Evolutionary conservation across 2,329 filamentous ascomycete species (phyloP), one percentile per base, ranked within the genome.

Genomic region (Aspergillus viridinutans): DNA sequence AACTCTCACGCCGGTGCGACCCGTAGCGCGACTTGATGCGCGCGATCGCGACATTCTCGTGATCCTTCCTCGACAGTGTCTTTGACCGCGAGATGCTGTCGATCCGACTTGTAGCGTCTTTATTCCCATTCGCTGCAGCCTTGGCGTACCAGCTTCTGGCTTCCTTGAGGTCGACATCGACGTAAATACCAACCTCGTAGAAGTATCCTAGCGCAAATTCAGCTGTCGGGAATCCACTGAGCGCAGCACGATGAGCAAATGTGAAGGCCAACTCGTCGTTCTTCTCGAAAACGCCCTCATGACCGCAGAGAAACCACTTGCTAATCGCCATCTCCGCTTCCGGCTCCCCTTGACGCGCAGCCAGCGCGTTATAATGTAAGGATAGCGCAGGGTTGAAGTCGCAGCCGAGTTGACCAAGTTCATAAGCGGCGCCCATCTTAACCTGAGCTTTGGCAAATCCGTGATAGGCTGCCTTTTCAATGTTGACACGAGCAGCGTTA

Each of bases 161-260:
- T 71, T 94, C 90, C 51, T 85, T 83, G 45, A 97, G 76, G 70
- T 93, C 90, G 62, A 90, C 89, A n/a, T 85, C 84, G 25, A 95
- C 89, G 69, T 92, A 87, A 70, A 99, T 96, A 64, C 94, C 94
- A 65, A 99, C 95, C 73, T 99, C 94, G 71, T 94, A 86, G 77
- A 97, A 99, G 75, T 99, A 99, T 10, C 93, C 93, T 80, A 99
- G 85, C 26, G 94, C 94, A 69, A 99, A 99, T 73, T 97, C 92
- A 50, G 92, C 94, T 0, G 92, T 97, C 0, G 91, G 83, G 50
- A 97, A 82, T 55, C 92, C 92, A 42, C 86, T 84, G 52, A 85
- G 81, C 8, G 94, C 93, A 10, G 94, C 94, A 63, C 93, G 85
- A 66, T 93, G 85, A 1, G 94, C 94, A 69, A 96, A 97, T 52